A percentile compares a stretch with the other conserved stretches of the same genome.
phyloP scores from a whole-genome alignment of 805 yeast species.

The Wickerhamomyces pijperi region DNA sequence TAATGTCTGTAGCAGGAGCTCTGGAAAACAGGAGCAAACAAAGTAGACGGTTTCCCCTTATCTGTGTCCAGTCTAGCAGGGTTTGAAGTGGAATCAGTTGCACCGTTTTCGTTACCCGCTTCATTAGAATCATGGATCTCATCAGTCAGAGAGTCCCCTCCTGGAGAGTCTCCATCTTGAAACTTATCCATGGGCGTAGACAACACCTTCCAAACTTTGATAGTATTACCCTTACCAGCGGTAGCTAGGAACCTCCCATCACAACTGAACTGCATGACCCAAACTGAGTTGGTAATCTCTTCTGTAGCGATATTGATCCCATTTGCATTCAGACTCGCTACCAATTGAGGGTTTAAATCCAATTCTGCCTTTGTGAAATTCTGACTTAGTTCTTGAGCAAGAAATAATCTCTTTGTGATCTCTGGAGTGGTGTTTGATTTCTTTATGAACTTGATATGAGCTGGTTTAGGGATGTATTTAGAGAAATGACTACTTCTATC shows the following conservation, averaged over 20 bases:
- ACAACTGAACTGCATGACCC: constrained; percentile 58
- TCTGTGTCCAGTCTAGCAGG: neutral
- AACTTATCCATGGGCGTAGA: constrained; percentile 60
- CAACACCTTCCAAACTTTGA: constrained; percentile 73
- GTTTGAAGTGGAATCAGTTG: neutral
- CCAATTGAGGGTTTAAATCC: neutral
- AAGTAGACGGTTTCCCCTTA: constrained; percentile 8
- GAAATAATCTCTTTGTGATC: constrained; percentile 39
- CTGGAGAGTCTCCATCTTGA: constrained; percentile 17
- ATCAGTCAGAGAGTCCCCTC: neutral
- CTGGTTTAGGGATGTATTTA: constrained; percentile 38
- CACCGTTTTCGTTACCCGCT: neutral
- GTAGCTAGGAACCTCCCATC: constrained; percentile 81
- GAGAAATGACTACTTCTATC: constrained; percentile 3
- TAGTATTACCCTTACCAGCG: constrained; percentile 65
- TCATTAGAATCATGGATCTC: neutral
- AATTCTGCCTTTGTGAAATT: neutral
- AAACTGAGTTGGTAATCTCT: constrained; percentile 35
- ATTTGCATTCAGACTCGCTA: neutral
- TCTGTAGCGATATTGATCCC: neutral
- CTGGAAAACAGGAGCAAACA: constrained; percentile 71
- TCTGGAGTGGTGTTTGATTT: constrained; percentile 35
- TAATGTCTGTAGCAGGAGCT: constrained; percentile 49
- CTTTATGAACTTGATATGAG: constrained; percentile 38
- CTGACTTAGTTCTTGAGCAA: constrained; percentile 51